Conservation (phyloP, 2,329 filamentous ascomycete genomes). For the Ophiostoma pallidulum region DNA sequence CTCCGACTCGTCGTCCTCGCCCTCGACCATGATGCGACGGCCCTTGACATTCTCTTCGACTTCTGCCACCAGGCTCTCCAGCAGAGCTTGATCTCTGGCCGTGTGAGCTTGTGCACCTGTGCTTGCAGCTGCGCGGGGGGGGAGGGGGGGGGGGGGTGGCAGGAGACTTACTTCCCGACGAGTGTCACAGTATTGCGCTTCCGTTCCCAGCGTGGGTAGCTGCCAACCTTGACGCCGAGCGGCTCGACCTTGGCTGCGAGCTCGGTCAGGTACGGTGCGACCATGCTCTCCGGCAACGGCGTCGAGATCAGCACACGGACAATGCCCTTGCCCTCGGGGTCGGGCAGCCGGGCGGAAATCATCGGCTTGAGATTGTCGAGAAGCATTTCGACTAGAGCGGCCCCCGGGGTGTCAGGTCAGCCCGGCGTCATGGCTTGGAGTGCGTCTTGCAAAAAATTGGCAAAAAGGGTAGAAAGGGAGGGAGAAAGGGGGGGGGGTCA, state of each 20-base stretch:
- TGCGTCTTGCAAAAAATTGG: too few species aligned
- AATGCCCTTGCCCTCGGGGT: conserved; percentile 75
- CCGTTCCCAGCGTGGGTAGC: conserved; percentile 89
- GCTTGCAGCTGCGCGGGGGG: neutral
- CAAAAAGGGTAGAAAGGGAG: too few species aligned
- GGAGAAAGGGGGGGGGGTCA: too few species aligned
- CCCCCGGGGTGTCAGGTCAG: conserved; percentile 1
- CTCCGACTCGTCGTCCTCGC: conserved; percentile 56
- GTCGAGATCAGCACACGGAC: conserved; percentile 76
- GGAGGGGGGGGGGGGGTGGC: neutral
- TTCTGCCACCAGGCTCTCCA: conserved; percentile 70
- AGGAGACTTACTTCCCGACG: conserved; percentile 47
- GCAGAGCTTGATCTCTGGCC: conserved; percentile 57
- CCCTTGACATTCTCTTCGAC: conserved; percentile 71
- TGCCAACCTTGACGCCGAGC: conserved; percentile 83
- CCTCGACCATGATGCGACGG: conserved; percentile 58
- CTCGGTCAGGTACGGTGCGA: conserved; percentile 74
- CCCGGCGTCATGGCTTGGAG: too few species aligned
- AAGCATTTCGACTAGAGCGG: conserved; percentile 67
- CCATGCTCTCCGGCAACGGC: conserved; percentile 73
- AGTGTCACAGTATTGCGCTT: conserved; percentile 82
- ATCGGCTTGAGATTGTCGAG: conserved; percentile 66
- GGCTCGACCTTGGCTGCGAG: conserved; percentile 64
- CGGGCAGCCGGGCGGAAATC: conserved; percentile 59
- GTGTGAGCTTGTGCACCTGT: neutral